Conservation (phyloP, 192 early-diverging fungal genomes). For the Phlyctochytrium bullatum region DNA sequence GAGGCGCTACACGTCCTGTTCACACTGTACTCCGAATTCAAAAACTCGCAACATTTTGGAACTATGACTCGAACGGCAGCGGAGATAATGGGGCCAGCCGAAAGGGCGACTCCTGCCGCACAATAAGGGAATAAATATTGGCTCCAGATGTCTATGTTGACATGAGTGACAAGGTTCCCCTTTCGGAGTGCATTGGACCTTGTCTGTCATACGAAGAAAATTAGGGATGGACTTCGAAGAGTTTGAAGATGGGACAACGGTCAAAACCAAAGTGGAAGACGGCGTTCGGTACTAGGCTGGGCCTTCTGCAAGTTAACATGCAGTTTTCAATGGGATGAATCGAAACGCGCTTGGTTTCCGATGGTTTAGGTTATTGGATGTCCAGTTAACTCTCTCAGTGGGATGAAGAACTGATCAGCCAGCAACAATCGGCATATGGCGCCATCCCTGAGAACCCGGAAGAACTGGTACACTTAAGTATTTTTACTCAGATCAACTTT, state of each 20-base stretch:
- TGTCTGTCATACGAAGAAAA: too few species aligned
- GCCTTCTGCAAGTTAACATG: too few species aligned
- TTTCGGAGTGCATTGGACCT: too few species aligned
- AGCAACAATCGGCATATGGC: slow-evolving; percentile 3
- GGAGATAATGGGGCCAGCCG: too few species aligned
- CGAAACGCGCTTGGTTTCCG: slow-evolving; percentile 6
- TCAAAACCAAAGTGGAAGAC: not conserved
- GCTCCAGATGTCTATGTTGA: too few species aligned
- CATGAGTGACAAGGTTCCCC: too few species aligned
- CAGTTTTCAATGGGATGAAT: slow-evolving; percentile 4
- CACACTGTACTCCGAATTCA: slow-evolving; percentile 57
- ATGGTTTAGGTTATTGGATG: not conserved
- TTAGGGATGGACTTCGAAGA: not conserved
- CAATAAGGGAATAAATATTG: too few species aligned
- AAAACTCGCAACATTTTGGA: slow-evolving; percentile 60
- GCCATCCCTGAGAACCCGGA: not conserved
- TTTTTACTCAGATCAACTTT: too few species aligned
- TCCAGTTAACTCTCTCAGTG: not conserved
- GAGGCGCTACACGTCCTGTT: slow-evolving; percentile 55
- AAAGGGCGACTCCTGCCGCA: too few species aligned
- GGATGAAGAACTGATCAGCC: not conserved
- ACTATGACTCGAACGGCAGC: too few species aligned
- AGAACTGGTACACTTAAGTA: too few species aligned
- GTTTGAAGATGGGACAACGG: not conserved
- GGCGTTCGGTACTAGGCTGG: not conserved